Base-by-base conservation (phyloP, 176 grass and related monocot species). In the Avena atlantica region DNA sequence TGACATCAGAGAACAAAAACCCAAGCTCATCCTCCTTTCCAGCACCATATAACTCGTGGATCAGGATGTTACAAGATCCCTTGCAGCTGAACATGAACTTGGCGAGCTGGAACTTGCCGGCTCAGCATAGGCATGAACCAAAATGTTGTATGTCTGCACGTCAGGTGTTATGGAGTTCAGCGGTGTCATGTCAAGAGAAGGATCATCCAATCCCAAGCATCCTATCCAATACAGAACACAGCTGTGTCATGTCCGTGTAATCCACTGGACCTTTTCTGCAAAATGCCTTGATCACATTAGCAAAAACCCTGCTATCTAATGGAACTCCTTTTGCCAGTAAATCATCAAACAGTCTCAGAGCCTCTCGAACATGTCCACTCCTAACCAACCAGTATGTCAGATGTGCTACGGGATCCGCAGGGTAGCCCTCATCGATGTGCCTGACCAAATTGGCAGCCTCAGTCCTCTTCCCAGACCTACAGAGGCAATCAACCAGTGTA, bases 51-150 rank as follows among this genome's bases (percentile, higher is more conserved):
- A 92, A 96, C 85, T 92, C 86, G 25, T 86, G 84, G 51, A 98
- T 89, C 40, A 98, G 42, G 90, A 96, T 96, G 85, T 92, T 95
- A 90, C 92, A 98, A 29, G 93, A 98, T 4, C 92, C 93, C 57
- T 91, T 90, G 81, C 87, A 90, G 75, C 83, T 44, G 65, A 94
- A 90, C 12, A 96, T 25, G 20, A 85, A 92, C 81, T 87, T 92
- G 83, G 86, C 90, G 70, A 92, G 86, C 80, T 70, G 27, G 79
- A 92, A 91, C 55, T 96, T 91, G 72, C 92, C 96, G 3, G 82
- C 93, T 85, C 84, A 87, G 86, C 96, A 98, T 13, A 98, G 76
- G 62, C 89, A 90, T 70, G 53, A 78, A 58, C 93, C 12, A 98
- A 86, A 85, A 94, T 96, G 86, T 92, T 96, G 87, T 83, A 98